These are phyloP conservation scores for Rostrohypoxylon terebratum DNA, from an alignment of 495 filamentous ascomycete species.

Conservation along the genomic window DNA sequence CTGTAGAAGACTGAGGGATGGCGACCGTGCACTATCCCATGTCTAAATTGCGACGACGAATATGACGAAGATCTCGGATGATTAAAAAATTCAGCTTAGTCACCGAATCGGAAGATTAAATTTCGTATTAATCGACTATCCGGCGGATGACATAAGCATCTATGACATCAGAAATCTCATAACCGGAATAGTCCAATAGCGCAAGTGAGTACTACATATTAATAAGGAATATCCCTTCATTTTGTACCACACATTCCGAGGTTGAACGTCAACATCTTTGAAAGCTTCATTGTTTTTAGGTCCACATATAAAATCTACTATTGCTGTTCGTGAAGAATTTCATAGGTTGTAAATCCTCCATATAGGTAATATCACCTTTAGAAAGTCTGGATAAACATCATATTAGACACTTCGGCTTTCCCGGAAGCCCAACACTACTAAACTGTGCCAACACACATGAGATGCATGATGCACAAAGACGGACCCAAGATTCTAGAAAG, in stretches of 20 bases:
- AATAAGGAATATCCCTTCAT: no score
- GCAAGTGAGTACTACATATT: no score
- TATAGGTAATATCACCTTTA: background rate
- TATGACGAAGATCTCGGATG: conserved; percentile 10
- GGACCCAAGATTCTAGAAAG: conserved; percentile 9
- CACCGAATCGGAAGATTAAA: background rate
- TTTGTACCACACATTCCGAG: no score
- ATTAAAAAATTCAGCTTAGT: conserved; percentile 12
- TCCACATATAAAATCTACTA: no score
- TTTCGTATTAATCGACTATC: background rate
- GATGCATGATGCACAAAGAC: background rate
- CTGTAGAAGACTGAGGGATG: conserved; percentile 1
- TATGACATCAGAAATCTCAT: background rate
- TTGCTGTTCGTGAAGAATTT: no score
- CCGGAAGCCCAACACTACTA: background rate
- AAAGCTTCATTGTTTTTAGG: no score
- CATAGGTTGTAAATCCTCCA: background rate
- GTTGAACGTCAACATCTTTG: no score
- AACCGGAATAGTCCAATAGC: background rate
- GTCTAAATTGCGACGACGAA: conserved; percentile 10
- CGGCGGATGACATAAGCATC: background rate
- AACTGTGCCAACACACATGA: background rate
- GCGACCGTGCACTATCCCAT: conserved; percentile 40
- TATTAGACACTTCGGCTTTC: background rate
- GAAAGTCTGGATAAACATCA: background rate